Evolutionary conservation across 1,139 yeast genomes (phyloP).

Genomic region (Hyphopichia buzzinii): DNA sequence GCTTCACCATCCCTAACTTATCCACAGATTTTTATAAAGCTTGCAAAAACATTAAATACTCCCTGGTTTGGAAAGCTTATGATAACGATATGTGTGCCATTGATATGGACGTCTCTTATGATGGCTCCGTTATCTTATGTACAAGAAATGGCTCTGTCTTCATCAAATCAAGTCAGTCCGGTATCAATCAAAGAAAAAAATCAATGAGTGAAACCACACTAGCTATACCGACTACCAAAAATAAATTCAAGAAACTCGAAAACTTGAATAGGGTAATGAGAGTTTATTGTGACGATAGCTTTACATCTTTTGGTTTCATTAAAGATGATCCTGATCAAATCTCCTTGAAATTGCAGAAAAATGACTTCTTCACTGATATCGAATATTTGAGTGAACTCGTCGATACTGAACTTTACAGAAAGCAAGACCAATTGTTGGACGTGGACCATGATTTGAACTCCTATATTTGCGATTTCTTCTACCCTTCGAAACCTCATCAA

Average conservation of each 20-base stretch:
- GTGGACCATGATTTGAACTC: constrained; percentile 17
- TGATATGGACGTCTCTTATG: constrained; percentile 67
- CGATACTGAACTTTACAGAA: constrained; percentile 22
- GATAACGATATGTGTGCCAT: constrained; percentile 47
- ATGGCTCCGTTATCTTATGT: constrained; percentile 68
- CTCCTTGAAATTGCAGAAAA: constrained; percentile 47
- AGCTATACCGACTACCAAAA: constrained; percentile 26
- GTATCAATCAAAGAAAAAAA: constrained; percentile 26
- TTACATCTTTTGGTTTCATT: constrained; percentile 67
- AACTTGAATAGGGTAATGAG: constrained; percentile 51
- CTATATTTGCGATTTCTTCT: constrained; percentile 27
- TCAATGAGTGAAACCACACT: constrained; percentile 29
- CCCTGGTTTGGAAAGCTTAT: constrained; percentile 52
- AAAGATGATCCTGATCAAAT: constrained; percentile 60
- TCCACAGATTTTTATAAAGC: constrained; percentile 20
- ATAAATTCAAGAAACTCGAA: constrained; percentile 56
- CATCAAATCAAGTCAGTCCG: constrained; percentile 21
- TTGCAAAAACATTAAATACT: constrained; percentile 34
- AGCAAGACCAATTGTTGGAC: constrained; percentile 35
- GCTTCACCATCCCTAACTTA: constrained; percentile 25
- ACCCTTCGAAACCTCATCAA: constrained; percentile 15
- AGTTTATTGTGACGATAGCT: constrained; percentile 66
- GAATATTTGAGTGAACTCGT: constrained; percentile 47
- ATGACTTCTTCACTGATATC: constrained; percentile 48
- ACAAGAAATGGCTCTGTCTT: constrained; percentile 69